Base-by-base conservation (phyloP, 495 filamentous ascomycete genomes). In the Aspergillus steynii region DNA sequence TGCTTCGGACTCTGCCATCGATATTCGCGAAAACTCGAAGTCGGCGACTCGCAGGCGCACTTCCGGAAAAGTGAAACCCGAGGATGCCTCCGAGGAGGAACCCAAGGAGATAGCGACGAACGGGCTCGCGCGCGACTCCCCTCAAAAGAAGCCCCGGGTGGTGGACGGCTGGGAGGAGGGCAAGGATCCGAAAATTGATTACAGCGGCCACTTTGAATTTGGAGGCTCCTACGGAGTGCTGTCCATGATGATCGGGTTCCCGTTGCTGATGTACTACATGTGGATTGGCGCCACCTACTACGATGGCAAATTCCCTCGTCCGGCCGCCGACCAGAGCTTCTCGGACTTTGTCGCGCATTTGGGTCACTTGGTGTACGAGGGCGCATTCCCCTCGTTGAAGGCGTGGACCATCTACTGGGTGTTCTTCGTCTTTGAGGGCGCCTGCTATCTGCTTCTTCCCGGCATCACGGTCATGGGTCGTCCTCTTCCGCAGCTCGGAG, bases 231-330 rank as follows among this genome's bases (percentile, higher is more conserved):
- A 76, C 53, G 93, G 93, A 58, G 86, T 92, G 28, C 72, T 78
- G 26, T 79, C 86, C 56, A 91, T 96, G 85, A 99, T 99, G 92
- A 80, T 95, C 61, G 88, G 86, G 51, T 99, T 97, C 74, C 95
- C 95, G 12, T 42, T 89, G 49, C 81, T 99, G 62, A 99, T 99
- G 95, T 97, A 89, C 80, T 97, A 96, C 80, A 94, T 99, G 91
- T 99, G 94, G 94, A 88, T 96, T 71, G 95, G 95, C 31, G 90
- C 93, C 46, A 91, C 87, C 50, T 94, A 92, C 74, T 99, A 96
- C 72, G 79, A 91, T 75, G 92, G 92, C 61, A 86, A 90, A 62
- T 81, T 96, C 60, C 94, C 94, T 26, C 74, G 74, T 55, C 90
- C 85, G 29, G 75, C 76, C n/a, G 70, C 81, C 54, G 89, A 82